Base-by-base conservation (phyloP, 202 grass and related monocot genomes). In the Miscanthus sacchariflorus region DNA sequence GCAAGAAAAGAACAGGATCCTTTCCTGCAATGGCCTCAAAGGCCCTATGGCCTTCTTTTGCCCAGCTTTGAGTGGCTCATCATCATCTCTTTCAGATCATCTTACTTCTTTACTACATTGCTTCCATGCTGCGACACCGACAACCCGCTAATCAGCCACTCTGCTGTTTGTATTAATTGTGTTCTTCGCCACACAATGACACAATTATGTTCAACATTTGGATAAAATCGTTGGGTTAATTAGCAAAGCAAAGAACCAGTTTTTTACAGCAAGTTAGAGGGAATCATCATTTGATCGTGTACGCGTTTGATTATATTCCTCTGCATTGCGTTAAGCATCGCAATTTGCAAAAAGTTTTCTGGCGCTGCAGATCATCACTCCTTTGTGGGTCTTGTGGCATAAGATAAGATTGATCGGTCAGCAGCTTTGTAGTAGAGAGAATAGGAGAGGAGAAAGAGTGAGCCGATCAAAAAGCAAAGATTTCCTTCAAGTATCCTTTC, bases 1-100 rank as follows among this genome's bases (percentile, higher is more conserved):
- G 80, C 80, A 88, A 88, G 87, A 78, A 88, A 83, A 88, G 87
- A 88, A 88, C 81, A 25, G 21, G 81, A 71, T 72, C 38, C 80
- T 83, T 88, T 88, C 65, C 73, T 88, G 50, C 74, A 50, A 44
- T 88, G 45, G 81, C 80, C 45, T 58, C 78, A 88, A 82, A 76
- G 72, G 35, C 38, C 35, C 48, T 1, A 12, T 35, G 13, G 5
- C 21, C 65, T 39, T 71, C 19, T 77, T 80, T 79, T 73, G 6
- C 5, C 18, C 38, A 36, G 25, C 43, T 88, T 82, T 88, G 70
- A 76, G 70, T 76, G 70, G 43, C 44, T 54, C 65, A 68, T 80
- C n/a, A 48, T 46, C 48, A 36, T 18, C 5, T 13, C 52, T 66
- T 66, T 65, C 46, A 81, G 42, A 38, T 46, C 25, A 23, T 24